phyloP scores from a whole-genome alignment of 768 basidiomycete species.

The Naganishia onofrii region DNA sequence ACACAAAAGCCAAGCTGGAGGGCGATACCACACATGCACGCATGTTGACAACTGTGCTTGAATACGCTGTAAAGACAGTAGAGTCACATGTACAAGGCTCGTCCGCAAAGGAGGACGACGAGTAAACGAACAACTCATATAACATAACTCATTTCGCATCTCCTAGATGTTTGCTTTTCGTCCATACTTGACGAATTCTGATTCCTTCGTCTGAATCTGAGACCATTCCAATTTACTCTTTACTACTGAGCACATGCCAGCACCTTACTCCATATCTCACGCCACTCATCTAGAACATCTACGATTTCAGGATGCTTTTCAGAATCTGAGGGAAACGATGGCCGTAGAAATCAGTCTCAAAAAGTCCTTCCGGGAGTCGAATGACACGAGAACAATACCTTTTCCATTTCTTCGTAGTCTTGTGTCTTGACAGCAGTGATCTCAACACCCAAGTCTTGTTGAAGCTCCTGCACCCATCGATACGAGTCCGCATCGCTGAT shows the following conservation, averaged over 20 bases:
- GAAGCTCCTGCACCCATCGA: constrained; percentile 84
- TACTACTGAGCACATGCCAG: neutral
- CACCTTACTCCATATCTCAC: neutral
- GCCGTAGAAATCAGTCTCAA: neutral
- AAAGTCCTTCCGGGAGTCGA: neutral
- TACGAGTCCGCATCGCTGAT: constrained; percentile 86
- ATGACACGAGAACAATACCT: no score
- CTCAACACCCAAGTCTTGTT: constrained; percentile 69
- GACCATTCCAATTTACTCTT: neutral
- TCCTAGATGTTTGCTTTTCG: no score
- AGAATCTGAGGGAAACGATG: neutral
- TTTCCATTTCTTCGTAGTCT: constrained; percentile 91
- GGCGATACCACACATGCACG: constrained; percentile 17
- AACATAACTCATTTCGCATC: constrained; percentile 17
- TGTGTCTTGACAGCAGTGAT: constrained; percentile 84
- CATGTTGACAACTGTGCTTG: constrained; percentile 12
- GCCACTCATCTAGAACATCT: neutral
- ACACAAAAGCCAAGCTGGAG: neutral
- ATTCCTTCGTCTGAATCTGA: neutral
- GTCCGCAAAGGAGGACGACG: constrained; percentile 18
- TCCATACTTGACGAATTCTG: no score
- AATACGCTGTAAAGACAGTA: constrained; percentile 24
- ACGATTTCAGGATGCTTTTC: constrained; percentile 20
- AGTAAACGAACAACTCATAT: neutral
- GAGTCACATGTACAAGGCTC: constrained; percentile 17